Base-by-base conservation (phyloP, 192 early-diverging fungal genomes). In the Backusella psychrophila region DNA sequence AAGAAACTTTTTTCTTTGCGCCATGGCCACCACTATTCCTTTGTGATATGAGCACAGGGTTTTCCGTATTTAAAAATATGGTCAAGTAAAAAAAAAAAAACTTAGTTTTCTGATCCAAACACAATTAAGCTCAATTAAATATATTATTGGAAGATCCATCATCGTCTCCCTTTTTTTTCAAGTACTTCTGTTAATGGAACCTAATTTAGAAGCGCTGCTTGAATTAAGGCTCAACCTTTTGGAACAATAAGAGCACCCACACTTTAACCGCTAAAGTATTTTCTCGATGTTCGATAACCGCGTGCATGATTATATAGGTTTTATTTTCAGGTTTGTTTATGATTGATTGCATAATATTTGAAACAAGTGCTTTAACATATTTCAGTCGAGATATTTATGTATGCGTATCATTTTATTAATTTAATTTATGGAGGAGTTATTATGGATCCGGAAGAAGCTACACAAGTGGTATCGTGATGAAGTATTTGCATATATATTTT, bases 201-300 rank as follows among this genome's bases (percentile, higher is more conserved):
- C 56, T 63, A 63, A 63, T 63, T 63, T 63, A 63, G 29, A 63
- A 63, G 56, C 56, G 56, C 56, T 29, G 26, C 21, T 63, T 63
- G 14, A 63, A 63, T 29, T 63, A 63, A 63, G 26, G 56, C 29
- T 21, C 7, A 56, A 44, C n/a, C 21, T n/a, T 21, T 56, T 63
- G 21, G 56, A 63, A 63, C 56, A 63, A 63, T 63, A 29, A 63
- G 56, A 14, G 23, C 12, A 29, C 56, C 12, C 21, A 63, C 9
- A 63, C 7, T 14, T 12, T 63, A 23, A 26, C 29, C 9, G n/a
- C 4, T 26, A 26, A 29, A 12, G 8, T 4, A 29, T 63, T 56
- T 56, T 63, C 56, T 26, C 11, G 11, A 29, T 14, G 29, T 63
- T 63, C 56, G 21, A 63, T 26, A 29, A 63, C 17, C 19, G 19